Base-by-base conservation (phyloP, 495 filamentous ascomycete species). In the Pyronema domesticum region DNA sequence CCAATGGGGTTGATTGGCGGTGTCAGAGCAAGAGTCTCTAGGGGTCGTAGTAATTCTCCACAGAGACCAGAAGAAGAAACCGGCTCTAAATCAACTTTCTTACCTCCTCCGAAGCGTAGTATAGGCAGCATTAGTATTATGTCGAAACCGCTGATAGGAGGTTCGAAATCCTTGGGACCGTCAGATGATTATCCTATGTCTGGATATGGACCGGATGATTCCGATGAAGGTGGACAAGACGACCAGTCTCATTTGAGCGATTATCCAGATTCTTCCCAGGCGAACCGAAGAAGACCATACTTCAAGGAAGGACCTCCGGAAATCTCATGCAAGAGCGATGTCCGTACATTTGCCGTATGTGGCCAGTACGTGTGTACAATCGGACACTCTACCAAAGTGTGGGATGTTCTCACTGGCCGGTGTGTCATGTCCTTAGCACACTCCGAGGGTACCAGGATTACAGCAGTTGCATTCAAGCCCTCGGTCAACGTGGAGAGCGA, bases 341-440 rank as follows among this genome's bases (percentile, higher is more conserved):
- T 85, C 7, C 79, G 83, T 14, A 70, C 88, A 35, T 79, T 94
- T 64, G 89, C 86, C 56, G 81, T 91, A 37, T 94, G 83, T 65
- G 93, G 89, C 10, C 80, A 86, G 57, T 82, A 83, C 54, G 82
- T 88, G 11, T 94, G 86, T 65, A 89, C 89, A 1, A 82, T 80
- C 9, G 89, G 88, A 8, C 80, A 83, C 55, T 70, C 85, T 46
- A 95, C 91, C 6, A 76, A 85, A 55, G 84, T 85, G 0, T 96
- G 89, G 89, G 86, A 81, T 65, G 63, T 94, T 3, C 73, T 78
- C 7, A 85, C 83, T 50, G 89, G 89, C 5, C 82, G 91, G 48
- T 73, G 82, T 44, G 61, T 94, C 18, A 76, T 91, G 76, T 91
- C 79, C 57, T 67, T 94, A 43, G 73, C 75, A 58, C 89, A 94